Evolutionary conservation across 192 early-diverging fungal genomes (phyloP).

Genomic region (Linnemannia exigua): DNA sequence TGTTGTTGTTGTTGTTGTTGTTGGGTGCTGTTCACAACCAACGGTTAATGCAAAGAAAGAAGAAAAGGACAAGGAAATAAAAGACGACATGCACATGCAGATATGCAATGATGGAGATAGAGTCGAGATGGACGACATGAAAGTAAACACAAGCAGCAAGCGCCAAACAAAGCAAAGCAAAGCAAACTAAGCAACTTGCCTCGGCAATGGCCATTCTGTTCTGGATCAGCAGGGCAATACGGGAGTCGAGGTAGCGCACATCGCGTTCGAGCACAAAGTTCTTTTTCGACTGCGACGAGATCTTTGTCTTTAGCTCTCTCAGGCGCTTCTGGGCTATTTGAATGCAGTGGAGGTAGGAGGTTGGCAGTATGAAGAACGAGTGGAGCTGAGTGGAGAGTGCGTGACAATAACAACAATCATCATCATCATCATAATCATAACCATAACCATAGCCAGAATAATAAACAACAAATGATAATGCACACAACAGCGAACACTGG

Average conservation of each 20-base stretch:
- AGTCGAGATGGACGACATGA: not conserved
- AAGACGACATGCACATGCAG: not conserved
- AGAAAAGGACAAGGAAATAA: slow-evolving; percentile 9
- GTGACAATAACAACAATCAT: too few species aligned
- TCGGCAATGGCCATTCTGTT: slow-evolving; percentile 95
- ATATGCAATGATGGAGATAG: not conserved
- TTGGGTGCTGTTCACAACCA: not conserved
- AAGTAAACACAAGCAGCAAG: too few species aligned
- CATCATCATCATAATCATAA: too few species aligned
- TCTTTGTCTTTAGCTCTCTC: slow-evolving; percentile 87
- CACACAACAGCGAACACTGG: too few species aligned
- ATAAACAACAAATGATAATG: too few species aligned
- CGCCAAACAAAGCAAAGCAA: too few species aligned
- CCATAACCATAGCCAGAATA: too few species aligned
- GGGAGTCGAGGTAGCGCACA: slow-evolving; percentile 91
- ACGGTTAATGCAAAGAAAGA: slow-evolving; percentile 2
- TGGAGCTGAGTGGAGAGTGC: too few species aligned
- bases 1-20: not conserved
- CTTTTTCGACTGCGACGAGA: slow-evolving; percentile 95
- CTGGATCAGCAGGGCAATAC: slow-evolving; percentile 94
- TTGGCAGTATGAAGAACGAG: too few species aligned
- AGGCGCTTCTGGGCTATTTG: slow-evolving; percentile 85
- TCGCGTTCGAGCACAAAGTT: slow-evolving; percentile 96
- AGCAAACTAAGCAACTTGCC: too few species aligned
- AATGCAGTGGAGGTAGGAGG: not conserved